Evolutionary conservation across 2,329 filamentous ascomycete species (phyloP), one percentile per base, ranked within the genome.

Genomic region (Pseudocercospora fuligena): DNA sequence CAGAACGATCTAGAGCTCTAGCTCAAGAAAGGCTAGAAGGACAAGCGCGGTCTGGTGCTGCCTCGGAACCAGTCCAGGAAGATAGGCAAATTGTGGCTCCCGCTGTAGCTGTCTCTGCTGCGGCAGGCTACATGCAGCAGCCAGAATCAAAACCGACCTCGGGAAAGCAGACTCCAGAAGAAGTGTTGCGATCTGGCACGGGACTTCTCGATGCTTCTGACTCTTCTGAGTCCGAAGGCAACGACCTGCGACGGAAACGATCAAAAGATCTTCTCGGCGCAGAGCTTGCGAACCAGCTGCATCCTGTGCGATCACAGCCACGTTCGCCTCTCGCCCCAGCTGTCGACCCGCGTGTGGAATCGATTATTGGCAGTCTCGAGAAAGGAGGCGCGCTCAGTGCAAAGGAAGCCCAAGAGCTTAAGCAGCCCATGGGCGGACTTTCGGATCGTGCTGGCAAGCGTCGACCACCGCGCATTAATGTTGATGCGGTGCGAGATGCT

Each of bases 401-500:
- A 14, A 60, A 66, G 23, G 76, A 77, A 43, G 71, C 73, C 49
- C 69, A 72, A 63, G 75, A 72, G 73, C 78, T 72, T 70, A 78
- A 67, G 61, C 29, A 63, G 33, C 70, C 64, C 69, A 78, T 49
- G 67, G 72, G 27, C 70, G 77, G 65, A 69, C 63, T 82, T n/a
- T 78, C 78, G 5, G 79, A 80, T 29, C 79, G 81, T 58, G 77
- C 78, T 21, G 82, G 80, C 27, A 77, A 77, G 60, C 78, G 76
- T 64, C 75, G 82, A 65, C 94, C 94, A 33, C 91, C 92, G 3
- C 88, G 87, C 40, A 82, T 97, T 3, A 89, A 97, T 75, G 90
- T 97, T 25, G 90, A 94, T 75, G 92, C 92, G 3, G 91, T 97
- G 3, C 87, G 89, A 70, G 89, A 90, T 60, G 92, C 92, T 16